These are phyloP conservation scores for Ormosia semicastrata DNA, from an alignment of 306 rosid species.

Conservation along the genomic window DNA sequence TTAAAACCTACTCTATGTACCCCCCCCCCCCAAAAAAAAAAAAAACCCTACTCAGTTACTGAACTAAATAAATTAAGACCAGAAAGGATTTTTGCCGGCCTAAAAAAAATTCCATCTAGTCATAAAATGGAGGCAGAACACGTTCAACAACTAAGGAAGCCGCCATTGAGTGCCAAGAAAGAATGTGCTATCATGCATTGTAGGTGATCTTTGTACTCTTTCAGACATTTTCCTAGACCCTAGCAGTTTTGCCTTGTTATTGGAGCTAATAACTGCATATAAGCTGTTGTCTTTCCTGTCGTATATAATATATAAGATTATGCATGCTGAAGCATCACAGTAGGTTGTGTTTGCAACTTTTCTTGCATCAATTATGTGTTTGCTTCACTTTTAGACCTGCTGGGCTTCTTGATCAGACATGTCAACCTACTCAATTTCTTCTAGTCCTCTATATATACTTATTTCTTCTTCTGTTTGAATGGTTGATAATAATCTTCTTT, in stretches of 20 bases:
- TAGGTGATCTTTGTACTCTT: background rate
- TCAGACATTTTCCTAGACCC: background rate
- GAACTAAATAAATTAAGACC: background rate
- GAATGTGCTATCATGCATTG: background rate
- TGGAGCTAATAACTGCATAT: background rate
- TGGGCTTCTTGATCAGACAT: too few species aligned
- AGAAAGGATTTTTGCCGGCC: too few species aligned
- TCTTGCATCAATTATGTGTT: background rate
- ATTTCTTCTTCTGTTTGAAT: background rate
- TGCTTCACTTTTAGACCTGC: background rate
- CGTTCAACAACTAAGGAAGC: background rate
- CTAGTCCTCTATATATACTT: too few species aligned
- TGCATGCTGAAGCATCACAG: background rate
- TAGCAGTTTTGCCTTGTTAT: background rate
- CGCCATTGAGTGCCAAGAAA: background rate
- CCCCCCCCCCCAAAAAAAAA: too few species aligned
- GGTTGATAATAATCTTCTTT: background rate
- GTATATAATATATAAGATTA: background rate
- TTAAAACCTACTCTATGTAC: background rate
- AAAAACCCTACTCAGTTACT: background rate
- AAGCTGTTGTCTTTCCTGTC: background rate
- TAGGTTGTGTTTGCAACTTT: background rate
- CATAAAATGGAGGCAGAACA: too few species aligned
- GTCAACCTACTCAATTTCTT: background rate
- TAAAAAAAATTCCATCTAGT: too few species aligned